A percentile compares a stretch with the other conserved stretches of the same genome.
Conservation (phyloP, 352 stramenopile species). For the Phytophthora parvispora region DNA sequence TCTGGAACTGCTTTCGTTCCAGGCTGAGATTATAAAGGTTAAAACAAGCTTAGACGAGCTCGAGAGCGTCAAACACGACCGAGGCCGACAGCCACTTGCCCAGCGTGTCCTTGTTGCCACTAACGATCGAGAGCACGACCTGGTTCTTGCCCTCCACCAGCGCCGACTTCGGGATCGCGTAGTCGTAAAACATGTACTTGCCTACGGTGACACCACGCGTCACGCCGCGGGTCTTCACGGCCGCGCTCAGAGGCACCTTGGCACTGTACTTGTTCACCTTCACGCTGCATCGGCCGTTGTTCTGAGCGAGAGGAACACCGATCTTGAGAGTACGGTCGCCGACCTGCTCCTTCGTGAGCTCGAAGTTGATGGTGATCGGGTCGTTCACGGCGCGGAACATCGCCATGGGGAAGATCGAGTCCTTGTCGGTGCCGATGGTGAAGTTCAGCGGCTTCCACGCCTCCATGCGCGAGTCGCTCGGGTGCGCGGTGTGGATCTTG, state of each 20-base stretch:
- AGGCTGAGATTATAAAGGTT: background rate
- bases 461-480: constrained; percentile 57
- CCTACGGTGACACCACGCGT: constrained; percentile 53
- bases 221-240: constrained; percentile 58
- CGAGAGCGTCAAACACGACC: constrained; percentile 62
- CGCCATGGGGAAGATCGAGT: constrained; percentile 50
- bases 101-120: constrained; percentile 46
- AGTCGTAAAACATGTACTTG: constrained; percentile 65
- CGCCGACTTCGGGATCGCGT: constrained; percentile 46
- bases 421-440: constrained; percentile 30
- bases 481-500: constrained; percentile 68
- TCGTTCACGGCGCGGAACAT: constrained; percentile 65
- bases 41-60: constrained; percentile 38
- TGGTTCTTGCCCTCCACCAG: constrained; percentile 48
- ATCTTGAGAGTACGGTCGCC: constrained; percentile 46
- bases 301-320: constrained; percentile 56
- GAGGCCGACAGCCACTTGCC: constrained; percentile 55
- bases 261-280: constrained; percentile 52
- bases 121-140: constrained; percentile 49
- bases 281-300: constrained; percentile 47
- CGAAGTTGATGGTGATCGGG: constrained; percentile 51
- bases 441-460: constrained; percentile 42
- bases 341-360: constrained; percentile 39
- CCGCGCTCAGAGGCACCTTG: constrained; percentile 33
- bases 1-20: background rate